These are phyloP conservation scores for Inga leiocalycina DNA, from an alignment of 306 rosid species.

Conservation along the genomic window DNA sequence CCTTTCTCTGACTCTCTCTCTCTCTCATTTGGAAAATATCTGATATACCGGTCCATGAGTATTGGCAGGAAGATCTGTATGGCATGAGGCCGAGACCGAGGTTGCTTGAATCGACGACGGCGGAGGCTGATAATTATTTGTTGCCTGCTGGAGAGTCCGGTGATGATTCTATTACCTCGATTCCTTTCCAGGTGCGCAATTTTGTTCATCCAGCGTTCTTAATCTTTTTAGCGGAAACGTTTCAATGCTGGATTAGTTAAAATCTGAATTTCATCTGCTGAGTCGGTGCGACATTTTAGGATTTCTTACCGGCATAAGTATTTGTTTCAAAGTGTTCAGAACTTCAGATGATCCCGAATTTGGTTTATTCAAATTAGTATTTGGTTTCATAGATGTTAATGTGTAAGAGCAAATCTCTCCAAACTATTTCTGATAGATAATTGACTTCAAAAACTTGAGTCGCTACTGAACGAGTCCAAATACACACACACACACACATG, in stretches of 20 bases:
- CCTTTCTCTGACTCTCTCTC: not conserved
- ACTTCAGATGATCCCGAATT: conserved; percentile 4
- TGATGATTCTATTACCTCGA: conserved; percentile 67
- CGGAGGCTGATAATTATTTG: conserved; percentile 38
- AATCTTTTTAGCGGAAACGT: not conserved
- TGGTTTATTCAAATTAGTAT: conserved; percentile 19
- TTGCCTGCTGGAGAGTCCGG: conserved; percentile 69
- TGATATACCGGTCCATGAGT: conserved; percentile 6
- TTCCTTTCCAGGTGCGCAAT: conserved; percentile 82
- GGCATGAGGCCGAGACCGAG: conserved; percentile 48
- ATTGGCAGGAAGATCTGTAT: conserved; percentile 46
- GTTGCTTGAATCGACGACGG: conserved; percentile 49
- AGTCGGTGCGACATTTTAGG: conserved; percentile 17
- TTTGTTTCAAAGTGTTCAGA: conserved; percentile 16
- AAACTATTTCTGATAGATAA: conserved; percentile 12
- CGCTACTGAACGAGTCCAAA: not conserved
- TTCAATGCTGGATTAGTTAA: not conserved
- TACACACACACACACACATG: too few species aligned
- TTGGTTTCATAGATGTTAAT: conserved; percentile 14
- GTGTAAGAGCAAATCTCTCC: conserved; percentile 8
- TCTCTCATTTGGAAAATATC: not conserved
- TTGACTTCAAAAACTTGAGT: conserved; percentile 17
- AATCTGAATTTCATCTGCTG: conserved; percentile 21
- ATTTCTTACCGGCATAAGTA: not conserved
- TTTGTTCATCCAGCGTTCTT: conserved; percentile 14